A percentile compares a stretch with the other conserved stretches of the same genome.
These are phyloP conservation scores for Isatis tinctoria DNA, from an alignment of 345 rosid species.

Conservation along the genomic window DNA sequence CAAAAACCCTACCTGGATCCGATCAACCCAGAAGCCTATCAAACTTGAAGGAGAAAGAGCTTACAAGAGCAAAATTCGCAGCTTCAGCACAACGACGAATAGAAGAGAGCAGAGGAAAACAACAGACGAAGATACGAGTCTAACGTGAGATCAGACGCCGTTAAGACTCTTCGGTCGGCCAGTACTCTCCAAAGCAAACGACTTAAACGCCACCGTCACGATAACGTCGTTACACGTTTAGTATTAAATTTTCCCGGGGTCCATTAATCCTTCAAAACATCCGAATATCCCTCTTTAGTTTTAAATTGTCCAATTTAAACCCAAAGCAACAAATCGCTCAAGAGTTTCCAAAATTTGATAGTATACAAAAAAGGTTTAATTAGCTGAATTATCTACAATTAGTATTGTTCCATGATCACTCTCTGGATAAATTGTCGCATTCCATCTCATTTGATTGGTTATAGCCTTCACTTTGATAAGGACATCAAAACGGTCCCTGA, in stretches of 20 bases:
- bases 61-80: neutral
- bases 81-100: neutral
- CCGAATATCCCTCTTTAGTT: neutral
- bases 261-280: neutral
- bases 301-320: neutral
- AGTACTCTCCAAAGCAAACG: neutral
- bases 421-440: constrained; percentile 35
- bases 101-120: neutral
- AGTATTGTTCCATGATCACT: constrained; percentile 47
- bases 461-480: constrained; percentile 43
- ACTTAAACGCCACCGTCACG: constrained; percentile 3
- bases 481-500: constrained; percentile 49
- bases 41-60: neutral
- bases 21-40: neutral
- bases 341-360: neutral
- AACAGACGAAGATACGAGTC: neutral
- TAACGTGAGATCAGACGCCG: constrained; percentile 18
- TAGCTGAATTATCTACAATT: constrained; percentile 27
- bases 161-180: neutral
- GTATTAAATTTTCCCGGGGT: neutral
- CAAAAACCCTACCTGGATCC: neutral
- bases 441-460: constrained; percentile 47
- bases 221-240: constrained; percentile 19
- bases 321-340: neutral
- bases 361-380: neutral